These are phyloP conservation scores for Ogataea wickerhamii DNA, from an alignment of 805 yeast genomes.

Conservation along the genomic window DNA sequence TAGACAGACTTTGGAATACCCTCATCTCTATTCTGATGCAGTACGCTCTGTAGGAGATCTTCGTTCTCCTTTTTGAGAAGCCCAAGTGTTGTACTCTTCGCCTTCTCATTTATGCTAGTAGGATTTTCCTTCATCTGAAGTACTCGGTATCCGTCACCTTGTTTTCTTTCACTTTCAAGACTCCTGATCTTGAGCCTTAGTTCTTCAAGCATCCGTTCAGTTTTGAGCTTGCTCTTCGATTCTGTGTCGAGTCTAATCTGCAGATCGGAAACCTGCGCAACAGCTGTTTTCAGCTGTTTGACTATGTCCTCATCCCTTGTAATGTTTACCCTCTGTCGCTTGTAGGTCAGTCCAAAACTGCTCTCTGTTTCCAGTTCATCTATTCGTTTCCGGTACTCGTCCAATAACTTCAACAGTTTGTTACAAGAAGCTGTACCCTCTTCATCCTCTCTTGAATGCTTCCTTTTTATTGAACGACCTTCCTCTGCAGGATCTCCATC, in stretches of 20 bases:
- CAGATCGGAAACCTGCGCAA: background rate
- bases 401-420: constrained; percentile 35
- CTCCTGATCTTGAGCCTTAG: background rate
- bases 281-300: background rate
- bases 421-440: constrained; percentile 24
- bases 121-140: constrained; percentile 69
- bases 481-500: constrained; percentile 17
- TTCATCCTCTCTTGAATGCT: constrained; percentile 7
- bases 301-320: background rate
- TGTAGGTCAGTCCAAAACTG: background rate
- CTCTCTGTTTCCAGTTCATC: constrained; percentile 33
- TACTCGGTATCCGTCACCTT: constrained; percentile 35
- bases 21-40: background rate
- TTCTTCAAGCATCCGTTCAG: background rate
- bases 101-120: constrained; percentile 53
- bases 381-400: constrained; percentile 52
- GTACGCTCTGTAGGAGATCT: constrained; percentile 38
- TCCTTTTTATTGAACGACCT: constrained; percentile 9
- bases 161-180: constrained; percentile 21
- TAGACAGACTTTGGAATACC: constrained; percentile 58
- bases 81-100: constrained; percentile 50
- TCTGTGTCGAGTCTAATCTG: background rate
- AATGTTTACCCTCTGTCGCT: constrained; percentile 4
- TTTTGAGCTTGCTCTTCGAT: background rate
- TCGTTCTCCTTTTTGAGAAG: constrained; percentile 56